Conservation (phyloP, 2,329 filamentous ascomycete genomes). For the Botrytis squamosa region DNA sequence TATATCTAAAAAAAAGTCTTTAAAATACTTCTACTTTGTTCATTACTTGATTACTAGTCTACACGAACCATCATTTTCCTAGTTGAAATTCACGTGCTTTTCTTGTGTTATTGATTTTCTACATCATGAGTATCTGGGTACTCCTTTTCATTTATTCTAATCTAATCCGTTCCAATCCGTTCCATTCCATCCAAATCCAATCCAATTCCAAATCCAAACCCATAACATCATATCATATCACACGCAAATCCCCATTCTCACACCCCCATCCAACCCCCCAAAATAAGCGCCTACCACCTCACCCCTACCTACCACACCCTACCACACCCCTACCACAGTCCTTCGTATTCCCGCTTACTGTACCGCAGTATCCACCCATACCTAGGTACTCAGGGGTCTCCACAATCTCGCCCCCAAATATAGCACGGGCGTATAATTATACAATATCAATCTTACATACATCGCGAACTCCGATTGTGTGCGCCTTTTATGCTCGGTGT, state of each 20-base stretch:
- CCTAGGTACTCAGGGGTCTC: not conserved
- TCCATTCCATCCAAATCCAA: not conserved
- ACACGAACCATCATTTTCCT: not conserved
- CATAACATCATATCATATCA: too few species aligned
- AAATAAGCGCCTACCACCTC: not conserved
- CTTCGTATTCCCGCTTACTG: not conserved
- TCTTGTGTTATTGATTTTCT: too few species aligned
- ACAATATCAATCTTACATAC: not conserved
- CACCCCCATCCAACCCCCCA: too few species aligned
- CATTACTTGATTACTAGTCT: not conserved
- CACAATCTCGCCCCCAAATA: not conserved
- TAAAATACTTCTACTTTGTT: not conserved
- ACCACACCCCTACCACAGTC: not conserved
- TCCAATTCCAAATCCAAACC: not conserved
- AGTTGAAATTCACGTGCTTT: not conserved
- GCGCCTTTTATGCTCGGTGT: not conserved
- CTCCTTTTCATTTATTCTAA: not conserved
- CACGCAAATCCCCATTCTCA: too few species aligned
- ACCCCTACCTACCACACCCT: not conserved
- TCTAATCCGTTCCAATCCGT: not conserved
- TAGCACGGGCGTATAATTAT: not conserved
- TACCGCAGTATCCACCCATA: not conserved
- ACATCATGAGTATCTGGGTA: not conserved
- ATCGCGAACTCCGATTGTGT: not conserved
- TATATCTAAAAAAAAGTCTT: not conserved